A percentile compares a stretch with the other conserved stretches of the same genome.
Conservation (phyloP, 371 early-diverging fungal species). For the Choanephora cucurbitarum region DNA sequence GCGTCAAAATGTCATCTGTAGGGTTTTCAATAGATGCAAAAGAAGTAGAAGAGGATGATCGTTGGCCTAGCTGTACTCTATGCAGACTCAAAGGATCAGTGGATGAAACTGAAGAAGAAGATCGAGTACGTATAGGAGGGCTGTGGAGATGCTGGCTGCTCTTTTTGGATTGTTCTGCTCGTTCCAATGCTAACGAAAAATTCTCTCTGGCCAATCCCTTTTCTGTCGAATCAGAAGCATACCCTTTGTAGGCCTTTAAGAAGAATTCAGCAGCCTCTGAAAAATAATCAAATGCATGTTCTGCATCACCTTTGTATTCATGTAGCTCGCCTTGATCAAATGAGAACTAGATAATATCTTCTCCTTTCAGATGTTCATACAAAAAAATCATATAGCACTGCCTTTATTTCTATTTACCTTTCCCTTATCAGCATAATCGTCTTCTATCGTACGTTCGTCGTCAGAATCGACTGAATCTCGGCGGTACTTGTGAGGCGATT, state of each 20-base stretch:
- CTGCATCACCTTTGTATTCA: constrained; percentile 39
- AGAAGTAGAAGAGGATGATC: constrained; percentile 16
- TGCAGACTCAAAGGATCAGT: constrained; percentile 6
- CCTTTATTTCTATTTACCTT: constrained; percentile 25
- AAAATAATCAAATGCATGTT: constrained; percentile 49
- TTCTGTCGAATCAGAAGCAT: constrained; percentile 11
- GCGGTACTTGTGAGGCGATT: constrained; percentile 27
- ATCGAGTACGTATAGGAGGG: constrained; percentile 13
- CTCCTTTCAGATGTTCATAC: neutral
- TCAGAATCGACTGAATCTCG: constrained; percentile 32
- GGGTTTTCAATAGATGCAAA: constrained; percentile 12
- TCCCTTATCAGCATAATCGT: constrained; percentile 36
- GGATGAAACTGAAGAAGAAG: constrained; percentile 20
- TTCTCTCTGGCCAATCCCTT: constrained; percentile 23
- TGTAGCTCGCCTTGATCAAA: constrained; percentile 47
- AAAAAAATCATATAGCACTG: too few relatives aligned
- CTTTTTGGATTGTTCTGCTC: constrained; percentile 39
- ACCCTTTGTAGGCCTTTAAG: constrained; percentile 40
- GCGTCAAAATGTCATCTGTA: constrained; percentile 26
- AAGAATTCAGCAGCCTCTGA: constrained; percentile 48
- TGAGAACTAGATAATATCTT: constrained; percentile 25
- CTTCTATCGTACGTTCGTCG: constrained; percentile 23
- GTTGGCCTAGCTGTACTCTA: constrained; percentile 12
- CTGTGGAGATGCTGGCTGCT: neutral
- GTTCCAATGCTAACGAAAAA: constrained; percentile 38